phyloP scores from a whole-genome alignment of 805 yeast genomes.

The Saccharomyces eubayanus region DNA sequence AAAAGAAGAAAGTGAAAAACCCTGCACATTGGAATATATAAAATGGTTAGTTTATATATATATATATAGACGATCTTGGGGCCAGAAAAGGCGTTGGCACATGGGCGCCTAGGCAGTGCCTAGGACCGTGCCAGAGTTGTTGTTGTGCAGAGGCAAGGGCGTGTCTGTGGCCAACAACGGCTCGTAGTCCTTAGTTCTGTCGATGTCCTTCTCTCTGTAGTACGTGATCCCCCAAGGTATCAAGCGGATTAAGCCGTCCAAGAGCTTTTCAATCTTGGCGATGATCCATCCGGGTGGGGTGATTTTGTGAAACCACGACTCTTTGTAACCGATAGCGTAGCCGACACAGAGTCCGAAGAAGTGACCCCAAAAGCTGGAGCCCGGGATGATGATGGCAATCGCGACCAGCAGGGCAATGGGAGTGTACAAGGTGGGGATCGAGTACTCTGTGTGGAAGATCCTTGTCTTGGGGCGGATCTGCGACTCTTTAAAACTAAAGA shows the following conservation, averaged over 20 bases:
- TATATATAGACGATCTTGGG: too few relatives aligned
- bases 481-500: slow-evolving; percentile 45
- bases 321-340: slow-evolving; percentile 42
- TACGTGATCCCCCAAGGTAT: slow-evolving; percentile 46
- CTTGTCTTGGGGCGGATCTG: slow-evolving; percentile 35
- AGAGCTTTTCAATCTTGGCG: slow-evolving; percentile 52
- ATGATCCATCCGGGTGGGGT: slow-evolving; percentile 60
- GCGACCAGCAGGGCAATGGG: slow-evolving; percentile 50
- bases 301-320: slow-evolving; percentile 47
- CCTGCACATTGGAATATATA: background rate
- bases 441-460: slow-evolving; percentile 32
- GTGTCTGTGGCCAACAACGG: slow-evolving; percentile 4
- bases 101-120: slow-evolving; percentile 1
- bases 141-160: slow-evolving; percentile 12
- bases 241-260: slow-evolving; percentile 41
- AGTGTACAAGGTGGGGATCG: slow-evolving; percentile 49
- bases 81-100: background rate
- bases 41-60: background rate
- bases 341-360: slow-evolving; percentile 61
- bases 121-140: slow-evolving; percentile 4
- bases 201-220: slow-evolving; percentile 46
- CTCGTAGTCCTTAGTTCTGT: slow-evolving; percentile 27
- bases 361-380: slow-evolving; percentile 69
- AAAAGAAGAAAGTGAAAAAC: background rate
- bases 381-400: slow-evolving; percentile 48